A percentile compares a stretch with the other conserved stretches of the same genome.
phyloP scores from a whole-genome alignment of 176 grass and related monocot species.

The Elaeis guineensis region DNA sequence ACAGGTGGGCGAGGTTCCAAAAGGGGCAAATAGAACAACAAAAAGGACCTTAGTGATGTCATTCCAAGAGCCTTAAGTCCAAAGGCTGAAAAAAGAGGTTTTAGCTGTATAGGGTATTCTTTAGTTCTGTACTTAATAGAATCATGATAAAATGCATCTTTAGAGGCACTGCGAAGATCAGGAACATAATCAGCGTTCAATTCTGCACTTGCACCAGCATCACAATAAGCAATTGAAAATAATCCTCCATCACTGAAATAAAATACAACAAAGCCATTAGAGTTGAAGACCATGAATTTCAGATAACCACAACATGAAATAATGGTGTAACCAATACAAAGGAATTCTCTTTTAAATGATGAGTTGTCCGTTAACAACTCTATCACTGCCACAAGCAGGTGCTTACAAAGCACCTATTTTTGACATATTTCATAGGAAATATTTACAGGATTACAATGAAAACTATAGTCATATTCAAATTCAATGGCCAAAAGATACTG shows the following conservation, averaged over 20 bases:
- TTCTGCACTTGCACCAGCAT: conserved; percentile 51
- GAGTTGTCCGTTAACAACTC: too few species aligned
- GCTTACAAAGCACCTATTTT: too few species aligned
- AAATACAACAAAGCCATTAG: conserved; percentile 5
- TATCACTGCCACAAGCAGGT: too few species aligned
- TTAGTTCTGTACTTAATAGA: conserved; percentile 29
- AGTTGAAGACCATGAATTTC: too few species aligned
- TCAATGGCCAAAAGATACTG: too few species aligned
- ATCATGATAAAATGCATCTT: conserved; percentile 23
- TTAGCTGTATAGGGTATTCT: conserved; percentile 71
- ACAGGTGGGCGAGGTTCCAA: conserved; percentile 45
- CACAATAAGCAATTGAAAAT: conserved; percentile 68
- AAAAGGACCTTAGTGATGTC: conserved; percentile 83
- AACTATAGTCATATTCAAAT: too few species aligned
- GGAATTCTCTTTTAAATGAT: too few species aligned
- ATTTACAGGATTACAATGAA: too few species aligned
- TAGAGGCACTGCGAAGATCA: conserved; percentile 28
- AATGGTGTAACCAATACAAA: too few species aligned
- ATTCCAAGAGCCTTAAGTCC: conserved; percentile 54
- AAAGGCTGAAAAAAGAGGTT: conserved; percentile 78
- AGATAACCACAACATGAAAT: too few species aligned
- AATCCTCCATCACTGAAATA: conserved; percentile 43
- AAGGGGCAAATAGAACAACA: conserved; percentile 90
- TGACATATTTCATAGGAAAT: too few species aligned
- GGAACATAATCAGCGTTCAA: conserved; percentile 16